These are phyloP conservation scores for Teratosphaeria nubilosa DNA, from an alignment of 2,329 filamentous ascomycete genomes.

Conservation along the genomic window DNA sequence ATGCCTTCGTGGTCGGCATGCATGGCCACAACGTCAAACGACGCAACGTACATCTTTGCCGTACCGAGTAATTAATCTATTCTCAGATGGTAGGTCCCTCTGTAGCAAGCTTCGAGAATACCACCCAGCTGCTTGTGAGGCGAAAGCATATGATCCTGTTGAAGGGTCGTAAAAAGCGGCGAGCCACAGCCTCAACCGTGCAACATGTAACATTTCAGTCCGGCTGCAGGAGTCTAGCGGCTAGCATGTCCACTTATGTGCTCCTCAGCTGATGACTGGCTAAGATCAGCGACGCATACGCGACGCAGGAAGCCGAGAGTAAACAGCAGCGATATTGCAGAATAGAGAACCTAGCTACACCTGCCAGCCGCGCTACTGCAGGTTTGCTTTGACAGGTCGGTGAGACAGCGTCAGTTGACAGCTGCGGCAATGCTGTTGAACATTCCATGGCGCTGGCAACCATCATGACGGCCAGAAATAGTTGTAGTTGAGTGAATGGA, in stretches of 20 bases:
- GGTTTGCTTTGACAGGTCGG: background rate
- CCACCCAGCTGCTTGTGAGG: background rate
- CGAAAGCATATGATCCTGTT: background rate
- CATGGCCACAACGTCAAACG: no score
- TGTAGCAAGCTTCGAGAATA: no score
- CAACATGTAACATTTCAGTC: background rate
- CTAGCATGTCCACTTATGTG: background rate
- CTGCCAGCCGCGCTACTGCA: background rate
- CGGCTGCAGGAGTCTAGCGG: background rate
- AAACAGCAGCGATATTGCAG: background rate
- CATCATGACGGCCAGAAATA: background rate
- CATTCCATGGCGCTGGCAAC: background rate
- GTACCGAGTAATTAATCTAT: no score
- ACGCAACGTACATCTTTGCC: no score
- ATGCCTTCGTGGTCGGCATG: no score
- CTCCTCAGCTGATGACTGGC: background rate
- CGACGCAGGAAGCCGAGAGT: background rate
- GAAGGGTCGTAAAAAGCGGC: background rate
- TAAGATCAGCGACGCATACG: background rate
- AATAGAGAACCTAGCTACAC: background rate
- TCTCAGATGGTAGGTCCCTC: no score
- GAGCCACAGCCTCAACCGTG: background rate
- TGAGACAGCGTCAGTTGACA: background rate
- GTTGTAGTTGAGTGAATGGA: background rate
- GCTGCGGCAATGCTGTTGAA: background rate